These are phyloP conservation scores for Boeremia lycopersici DNA, from an alignment of 2,329 filamentous ascomycete species.

Conservation along the genomic window DNA sequence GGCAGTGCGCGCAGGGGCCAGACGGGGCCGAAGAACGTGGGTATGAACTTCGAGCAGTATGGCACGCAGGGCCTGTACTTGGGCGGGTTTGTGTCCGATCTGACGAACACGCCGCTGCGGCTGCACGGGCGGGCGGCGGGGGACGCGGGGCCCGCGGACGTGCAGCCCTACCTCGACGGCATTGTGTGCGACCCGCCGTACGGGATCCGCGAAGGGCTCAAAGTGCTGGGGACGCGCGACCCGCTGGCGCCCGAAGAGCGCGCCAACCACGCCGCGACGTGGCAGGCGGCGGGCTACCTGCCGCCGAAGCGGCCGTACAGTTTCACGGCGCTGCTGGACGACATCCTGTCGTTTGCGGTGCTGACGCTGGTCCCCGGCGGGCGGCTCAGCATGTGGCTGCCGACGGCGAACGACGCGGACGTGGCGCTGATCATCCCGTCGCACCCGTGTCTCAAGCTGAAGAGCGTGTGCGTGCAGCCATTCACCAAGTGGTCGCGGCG, in stretches of 20 bases:
- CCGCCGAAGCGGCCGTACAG: conserved; percentile 92
- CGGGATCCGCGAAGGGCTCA: conserved; percentile 88
- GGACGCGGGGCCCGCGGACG: too few relatives aligned
- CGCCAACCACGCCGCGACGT: conserved; percentile 35
- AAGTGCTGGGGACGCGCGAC: conserved; percentile 80
- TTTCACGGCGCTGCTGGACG: conserved; percentile 86
- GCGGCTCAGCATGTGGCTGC: conserved; percentile 95
- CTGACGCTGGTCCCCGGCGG: conserved; percentile 78
- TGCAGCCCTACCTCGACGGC: too few relatives aligned
- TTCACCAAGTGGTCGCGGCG: conserved; percentile 95
- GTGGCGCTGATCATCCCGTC: conserved; percentile 76
- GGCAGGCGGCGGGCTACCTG: conserved; percentile 64
- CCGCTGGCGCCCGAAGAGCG: conserved; percentile 31
- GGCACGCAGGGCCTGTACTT: conserved; percentile 68
- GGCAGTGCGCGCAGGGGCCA: conserved; percentile 51
- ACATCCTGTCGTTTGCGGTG: conserved; percentile 83
- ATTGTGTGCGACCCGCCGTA: conserved; percentile 97
- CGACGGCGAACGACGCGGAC: conserved; percentile 68
- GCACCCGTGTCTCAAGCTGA: conserved; percentile 75
- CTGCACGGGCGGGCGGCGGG: neutral
- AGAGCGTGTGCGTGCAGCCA: conserved; percentile 78
- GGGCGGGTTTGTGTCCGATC: conserved; percentile 81
- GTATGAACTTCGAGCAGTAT: conserved; percentile 86
- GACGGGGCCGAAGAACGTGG: conserved; percentile 54
- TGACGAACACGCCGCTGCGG: conserved; percentile 81